These are phyloP conservation scores for Luffa aegyptiaca DNA, from an alignment of 306 rosid species.

Conservation along the genomic window DNA sequence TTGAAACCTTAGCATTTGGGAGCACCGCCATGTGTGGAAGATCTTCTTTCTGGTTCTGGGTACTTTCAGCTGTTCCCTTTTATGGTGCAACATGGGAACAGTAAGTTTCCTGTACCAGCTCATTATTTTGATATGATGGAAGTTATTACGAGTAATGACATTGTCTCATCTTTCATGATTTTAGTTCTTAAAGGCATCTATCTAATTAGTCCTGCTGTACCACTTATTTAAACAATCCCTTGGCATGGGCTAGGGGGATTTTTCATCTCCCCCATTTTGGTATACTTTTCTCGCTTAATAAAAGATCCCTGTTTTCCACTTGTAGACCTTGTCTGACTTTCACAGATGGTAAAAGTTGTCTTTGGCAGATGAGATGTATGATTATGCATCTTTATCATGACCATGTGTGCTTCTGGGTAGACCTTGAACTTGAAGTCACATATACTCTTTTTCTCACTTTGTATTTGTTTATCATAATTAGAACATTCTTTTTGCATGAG, in stretches of 20 bases:
- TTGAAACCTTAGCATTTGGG: conserved; percentile 87
- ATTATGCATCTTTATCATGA: not conserved
- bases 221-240: not conserved
- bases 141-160: not conserved
- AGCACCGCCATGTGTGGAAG: conserved; percentile 93
- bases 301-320: not conserved
- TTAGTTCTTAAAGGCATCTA: not conserved
- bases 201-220: not conserved
- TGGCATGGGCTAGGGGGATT: not conserved
- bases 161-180: not conserved
- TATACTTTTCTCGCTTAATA: not conserved
- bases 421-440: not conserved
- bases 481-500: not conserved
- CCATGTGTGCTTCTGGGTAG: not conserved
- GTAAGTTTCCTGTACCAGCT: conserved; percentile 41
- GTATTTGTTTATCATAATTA: not conserved
- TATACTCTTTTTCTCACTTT: not conserved
- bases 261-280: not conserved
- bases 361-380: not conserved
- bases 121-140: not conserved
- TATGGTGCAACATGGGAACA: conserved; percentile 94
- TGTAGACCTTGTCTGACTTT: not conserved
- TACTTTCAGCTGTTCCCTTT: conserved; percentile 88
- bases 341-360: not conserved
- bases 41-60: conserved; percentile 90